Evolutionary conservation across 2,329 filamentous ascomycete species (phyloP).

Genomic region (Knufia fluminis): DNA sequence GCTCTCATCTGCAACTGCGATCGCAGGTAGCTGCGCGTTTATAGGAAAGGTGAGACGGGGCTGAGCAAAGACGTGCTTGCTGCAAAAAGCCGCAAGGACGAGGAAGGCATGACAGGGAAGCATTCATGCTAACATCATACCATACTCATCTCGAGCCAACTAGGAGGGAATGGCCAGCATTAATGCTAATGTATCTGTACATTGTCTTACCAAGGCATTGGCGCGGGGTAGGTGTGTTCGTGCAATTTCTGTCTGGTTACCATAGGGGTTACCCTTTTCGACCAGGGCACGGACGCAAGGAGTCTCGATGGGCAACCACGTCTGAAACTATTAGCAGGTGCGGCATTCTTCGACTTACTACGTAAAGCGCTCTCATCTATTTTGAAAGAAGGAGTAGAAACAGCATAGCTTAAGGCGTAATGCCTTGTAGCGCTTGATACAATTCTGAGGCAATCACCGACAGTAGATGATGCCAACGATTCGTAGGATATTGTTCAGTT

Average conservation of each 20-base stretch:
- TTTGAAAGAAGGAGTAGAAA: not conserved
- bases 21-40: slow-evolving; percentile 74
- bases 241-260: not conserved
- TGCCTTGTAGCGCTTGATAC: too few species aligned
- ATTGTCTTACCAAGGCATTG: slow-evolving; percentile 1
- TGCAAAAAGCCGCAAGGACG: slow-evolving; percentile 19
- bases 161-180: not conserved
- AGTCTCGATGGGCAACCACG: slow-evolving; percentile 1
- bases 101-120: slow-evolving; percentile 20
- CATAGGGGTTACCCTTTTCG: not conserved
- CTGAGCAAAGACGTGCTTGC: slow-evolving; percentile 28
- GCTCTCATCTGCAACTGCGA: slow-evolving; percentile 57
- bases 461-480: too few species aligned
- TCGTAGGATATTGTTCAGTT: too few species aligned
- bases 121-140: slow-evolving; percentile 21
- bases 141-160: slow-evolving; percentile 10
- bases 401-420: too few species aligned
- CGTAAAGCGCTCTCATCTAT: not conserved
- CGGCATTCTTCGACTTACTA: not conserved
- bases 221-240: not conserved
- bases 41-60: slow-evolving; percentile 54
- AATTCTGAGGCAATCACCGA: too few species aligned
- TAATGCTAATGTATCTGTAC: not conserved
- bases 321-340: slow-evolving; percentile 33
- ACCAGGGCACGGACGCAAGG: not conserved